Conservation (phyloP, 2,329 filamentous ascomycete genomes). For the Curvularia verruculosa region DNA sequence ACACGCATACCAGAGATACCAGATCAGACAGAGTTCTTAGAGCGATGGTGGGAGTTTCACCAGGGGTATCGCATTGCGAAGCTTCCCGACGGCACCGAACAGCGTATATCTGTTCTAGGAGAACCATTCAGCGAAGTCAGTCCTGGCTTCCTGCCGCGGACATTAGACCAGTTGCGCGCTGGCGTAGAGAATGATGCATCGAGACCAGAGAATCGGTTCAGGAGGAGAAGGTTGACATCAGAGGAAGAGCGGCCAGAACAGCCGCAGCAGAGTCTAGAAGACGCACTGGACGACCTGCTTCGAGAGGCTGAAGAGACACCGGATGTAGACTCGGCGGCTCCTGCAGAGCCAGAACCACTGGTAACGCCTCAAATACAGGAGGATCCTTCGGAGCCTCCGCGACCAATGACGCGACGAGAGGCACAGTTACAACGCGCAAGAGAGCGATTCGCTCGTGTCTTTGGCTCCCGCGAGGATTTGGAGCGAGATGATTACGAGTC, state of each 20-base stretch:
- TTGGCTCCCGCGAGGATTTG: conserved; percentile 56
- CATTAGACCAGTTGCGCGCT: conserved; percentile 52
- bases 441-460: conserved; percentile 47
- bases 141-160: conserved; percentile 55
- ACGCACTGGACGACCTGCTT: conserved; percentile 44
- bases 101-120: conserved; percentile 54
- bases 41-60: conserved; percentile 58
- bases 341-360: conserved; percentile 1
- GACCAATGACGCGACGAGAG: conserved; percentile 25
- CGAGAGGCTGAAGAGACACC: conserved; percentile 33
- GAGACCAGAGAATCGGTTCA: conserved; percentile 39
- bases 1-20: conserved; percentile 56
- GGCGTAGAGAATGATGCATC: conserved; percentile 38
- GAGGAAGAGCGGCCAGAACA: conserved; percentile 31
- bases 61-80: conserved; percentile 52
- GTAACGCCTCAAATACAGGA: conserved; percentile 11
- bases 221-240: conserved; percentile 28
- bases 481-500: conserved; percentile 56
- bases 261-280: conserved; percentile 41
- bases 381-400: conserved; percentile 13
- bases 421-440: conserved; percentile 30
- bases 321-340: conserved; percentile 11
- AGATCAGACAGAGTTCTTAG: conserved; percentile 55
- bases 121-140: conserved; percentile 55
- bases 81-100: conserved; percentile 52